These are phyloP conservation scores for Pulveroboletus sp. DNA, from an alignment of 768 basidiomycete genomes.

Conservation along the genomic window DNA sequence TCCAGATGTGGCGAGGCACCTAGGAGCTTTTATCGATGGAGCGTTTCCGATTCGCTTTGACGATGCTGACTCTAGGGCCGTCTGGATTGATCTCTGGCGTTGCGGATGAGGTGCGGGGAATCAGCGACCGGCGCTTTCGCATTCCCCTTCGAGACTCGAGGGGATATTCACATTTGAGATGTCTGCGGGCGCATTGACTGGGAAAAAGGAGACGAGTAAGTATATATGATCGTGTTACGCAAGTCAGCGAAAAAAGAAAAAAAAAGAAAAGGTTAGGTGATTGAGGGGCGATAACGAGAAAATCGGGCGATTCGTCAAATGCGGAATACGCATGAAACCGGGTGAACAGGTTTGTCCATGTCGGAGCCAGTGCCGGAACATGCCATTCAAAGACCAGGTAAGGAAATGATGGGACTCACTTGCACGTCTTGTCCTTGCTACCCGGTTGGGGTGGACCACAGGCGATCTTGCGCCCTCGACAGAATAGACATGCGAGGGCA, in stretches of 20 bases:
- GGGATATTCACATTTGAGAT: conserved; percentile 68
- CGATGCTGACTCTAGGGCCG: conserved; percentile 19
- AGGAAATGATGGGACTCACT: conserved; percentile 41
- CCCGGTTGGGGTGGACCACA: conserved; percentile 56
- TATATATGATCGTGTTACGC: conserved; percentile 15
- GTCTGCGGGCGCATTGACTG: conserved; percentile 71
- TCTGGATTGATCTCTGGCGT: conserved; percentile 24
- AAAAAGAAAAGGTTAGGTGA: conserved; percentile 5
- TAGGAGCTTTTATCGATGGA: conserved; percentile 25
- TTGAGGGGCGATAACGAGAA: conserved; percentile 13
- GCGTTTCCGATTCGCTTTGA: conserved; percentile 27
- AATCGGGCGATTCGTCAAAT: conserved; percentile 3
- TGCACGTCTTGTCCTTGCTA: conserved; percentile 56
- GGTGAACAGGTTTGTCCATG: conserved; percentile 6
- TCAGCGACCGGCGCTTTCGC: conserved; percentile 40
- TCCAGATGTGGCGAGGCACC: conserved; percentile 1
- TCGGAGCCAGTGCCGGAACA: conserved; percentile 3
- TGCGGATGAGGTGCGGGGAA: conserved; percentile 27
- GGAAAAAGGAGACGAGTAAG: conserved; percentile 25
- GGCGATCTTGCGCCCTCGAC: conserved; percentile 64
- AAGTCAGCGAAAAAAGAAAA: conserved; percentile 20
- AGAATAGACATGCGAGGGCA: conserved; percentile 59
- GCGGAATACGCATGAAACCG: conserved; percentile 11
- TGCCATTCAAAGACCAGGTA: not conserved
- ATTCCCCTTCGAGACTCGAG: conserved; percentile 65